Evolutionary conservation across 108 stramenopile genomes (phyloP).

Genomic region (Licmophora abbreviata): DNA sequence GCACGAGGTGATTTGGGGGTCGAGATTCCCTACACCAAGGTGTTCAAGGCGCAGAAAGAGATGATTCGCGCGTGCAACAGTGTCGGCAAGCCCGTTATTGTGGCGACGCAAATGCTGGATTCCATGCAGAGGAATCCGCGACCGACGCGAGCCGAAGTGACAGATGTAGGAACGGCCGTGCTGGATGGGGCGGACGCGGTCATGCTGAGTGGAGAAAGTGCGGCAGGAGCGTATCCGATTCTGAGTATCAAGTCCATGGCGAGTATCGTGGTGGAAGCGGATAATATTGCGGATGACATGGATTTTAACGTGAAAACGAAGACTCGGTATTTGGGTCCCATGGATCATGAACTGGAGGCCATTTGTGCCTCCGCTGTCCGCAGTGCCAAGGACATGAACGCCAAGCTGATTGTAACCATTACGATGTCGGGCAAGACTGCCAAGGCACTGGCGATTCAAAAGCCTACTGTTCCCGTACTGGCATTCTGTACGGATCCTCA

Average conservation of each 20-base stretch:
- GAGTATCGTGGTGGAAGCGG: conserved; percentile 48
- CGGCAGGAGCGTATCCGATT: conserved; percentile 63
- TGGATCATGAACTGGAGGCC: conserved; percentile 53
- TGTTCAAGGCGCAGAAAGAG: conserved; percentile 87
- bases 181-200: conserved; percentile 69
- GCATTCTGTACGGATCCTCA: conserved; percentile 58
- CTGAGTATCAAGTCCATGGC: conserved; percentile 48
- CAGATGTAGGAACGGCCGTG: conserved; percentile 77
- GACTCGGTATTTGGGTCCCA: too few relatives aligned
- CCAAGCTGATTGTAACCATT: conserved; percentile 49
- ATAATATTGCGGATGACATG: conserved; percentile 33
- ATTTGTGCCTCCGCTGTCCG: conserved; percentile 44
- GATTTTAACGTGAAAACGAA: too few relatives aligned
- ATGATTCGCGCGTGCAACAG: conserved; percentile 75
- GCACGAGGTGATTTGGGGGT: conserved; percentile 83
- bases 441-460: conserved; percentile 45
- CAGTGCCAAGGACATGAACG: conserved; percentile 43
- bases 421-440: conserved; percentile 36
- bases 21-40: conserved; percentile 76
- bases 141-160: conserved; percentile 89
- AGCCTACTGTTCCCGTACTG: conserved; percentile 53
- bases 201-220: conserved; percentile 69
- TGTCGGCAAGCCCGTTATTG: conserved; percentile 77
- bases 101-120: conserved; percentile 89
- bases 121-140: conserved; percentile 84